Conservation (phyloP, 139 green algal genomes). For the Desmodesmus armatus region DNA sequence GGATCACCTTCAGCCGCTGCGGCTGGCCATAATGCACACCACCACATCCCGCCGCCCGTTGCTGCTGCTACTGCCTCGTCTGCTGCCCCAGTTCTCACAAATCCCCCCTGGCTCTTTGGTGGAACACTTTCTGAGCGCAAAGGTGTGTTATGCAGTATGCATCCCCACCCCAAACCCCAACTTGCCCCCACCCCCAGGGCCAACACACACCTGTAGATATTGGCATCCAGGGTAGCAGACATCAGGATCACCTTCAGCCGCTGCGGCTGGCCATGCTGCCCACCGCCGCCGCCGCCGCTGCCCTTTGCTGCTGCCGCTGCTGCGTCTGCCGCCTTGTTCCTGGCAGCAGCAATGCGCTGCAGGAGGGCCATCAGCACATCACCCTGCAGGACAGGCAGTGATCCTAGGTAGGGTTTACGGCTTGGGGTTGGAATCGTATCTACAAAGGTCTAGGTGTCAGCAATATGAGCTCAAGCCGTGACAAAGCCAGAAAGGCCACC, state of each 20-base stretch:
- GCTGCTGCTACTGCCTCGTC: slow-evolving; percentile 25
- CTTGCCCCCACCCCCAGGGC: too few species aligned
- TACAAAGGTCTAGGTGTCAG: too few species aligned
- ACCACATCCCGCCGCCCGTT: neutral
- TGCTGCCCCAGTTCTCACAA: neutral
- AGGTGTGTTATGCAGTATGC: too few species aligned
- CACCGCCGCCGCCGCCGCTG: neutral
- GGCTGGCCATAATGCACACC: too few species aligned
- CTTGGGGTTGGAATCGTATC: neutral
- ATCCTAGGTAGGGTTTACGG: neutral
- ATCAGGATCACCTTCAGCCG: slow-evolving; percentile 89
- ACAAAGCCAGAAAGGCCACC: too few species aligned
- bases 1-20: slow-evolving; percentile 76
- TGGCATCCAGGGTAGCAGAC: slow-evolving; percentile 90
- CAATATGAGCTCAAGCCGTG: too few species aligned
- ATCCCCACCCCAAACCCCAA: too few species aligned
- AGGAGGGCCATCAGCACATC: slow-evolving; percentile 92
- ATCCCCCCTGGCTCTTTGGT: too few species aligned
- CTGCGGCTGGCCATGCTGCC: neutral
- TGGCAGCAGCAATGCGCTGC: slow-evolving; percentile 63
- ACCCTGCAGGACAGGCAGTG: slow-evolving; percentile 59
- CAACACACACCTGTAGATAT: slow-evolving; percentile 84
- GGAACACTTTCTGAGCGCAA: too few species aligned
- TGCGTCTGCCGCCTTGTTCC: slow-evolving; percentile 22
- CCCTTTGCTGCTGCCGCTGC: neutral